phyloP scores from a whole-genome alignment of 495 filamentous ascomycete genomes.

The Friedmanniomyces endolithicus region DNA sequence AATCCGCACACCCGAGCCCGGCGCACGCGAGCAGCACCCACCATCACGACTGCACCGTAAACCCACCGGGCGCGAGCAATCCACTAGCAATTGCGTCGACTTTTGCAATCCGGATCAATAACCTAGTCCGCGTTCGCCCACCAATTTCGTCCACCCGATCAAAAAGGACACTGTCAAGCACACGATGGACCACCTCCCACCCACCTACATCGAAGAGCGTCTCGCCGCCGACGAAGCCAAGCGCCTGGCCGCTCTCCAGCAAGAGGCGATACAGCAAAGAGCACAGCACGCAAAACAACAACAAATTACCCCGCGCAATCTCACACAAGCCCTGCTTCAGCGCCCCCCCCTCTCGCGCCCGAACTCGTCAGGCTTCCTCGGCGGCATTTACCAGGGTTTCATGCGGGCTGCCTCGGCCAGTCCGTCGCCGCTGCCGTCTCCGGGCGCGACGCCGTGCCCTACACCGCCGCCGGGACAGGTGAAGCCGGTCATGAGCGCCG shows the following conservation, averaged over 20 bases:
- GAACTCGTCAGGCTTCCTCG: constrained; percentile 6
- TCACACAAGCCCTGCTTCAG: background rate
- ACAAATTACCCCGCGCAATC: background rate
- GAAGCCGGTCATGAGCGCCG: background rate
- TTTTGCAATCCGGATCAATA: background rate
- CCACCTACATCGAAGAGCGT: constrained; percentile 7
- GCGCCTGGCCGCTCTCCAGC: background rate
- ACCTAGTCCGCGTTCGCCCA: background rate
- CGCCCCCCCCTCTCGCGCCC: constrained; percentile 6
- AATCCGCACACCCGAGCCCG: background rate
- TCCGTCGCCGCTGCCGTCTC: background rate
- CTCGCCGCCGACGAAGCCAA: background rate
- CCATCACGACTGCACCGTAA: background rate
- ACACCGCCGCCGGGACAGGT: background rate
- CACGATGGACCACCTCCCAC: background rate
- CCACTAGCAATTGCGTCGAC: background rate
- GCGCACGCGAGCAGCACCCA: background rate
- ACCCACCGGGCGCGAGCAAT: background rate
- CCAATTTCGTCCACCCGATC: background rate
- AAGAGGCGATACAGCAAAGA: background rate
- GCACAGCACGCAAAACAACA: background rate
- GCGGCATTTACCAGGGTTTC: constrained; percentile 13
- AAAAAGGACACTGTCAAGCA: background rate
- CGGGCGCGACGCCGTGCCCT: background rate
- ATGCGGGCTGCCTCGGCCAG: background rate